phyloP scores from a whole-genome alignment of 768 basidiomycete genomes.

The Russula compacta region DNA sequence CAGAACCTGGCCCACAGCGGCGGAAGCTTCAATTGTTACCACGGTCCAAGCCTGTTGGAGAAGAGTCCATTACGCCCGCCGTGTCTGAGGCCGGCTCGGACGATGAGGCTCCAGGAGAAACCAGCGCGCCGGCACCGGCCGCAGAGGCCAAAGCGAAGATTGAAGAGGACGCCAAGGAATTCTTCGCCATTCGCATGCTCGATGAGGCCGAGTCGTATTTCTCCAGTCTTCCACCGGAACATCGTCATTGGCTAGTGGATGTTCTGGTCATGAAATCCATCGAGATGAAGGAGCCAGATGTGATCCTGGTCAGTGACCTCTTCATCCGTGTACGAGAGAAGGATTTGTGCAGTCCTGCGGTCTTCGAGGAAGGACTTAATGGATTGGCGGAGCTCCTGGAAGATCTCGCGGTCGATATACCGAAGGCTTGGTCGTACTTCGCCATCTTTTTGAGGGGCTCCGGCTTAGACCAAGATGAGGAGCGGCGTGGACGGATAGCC shows the following conservation, averaged over 20 bases:
- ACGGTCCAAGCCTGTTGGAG: conserved; percentile 59
- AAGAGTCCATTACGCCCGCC: conserved; percentile 34
- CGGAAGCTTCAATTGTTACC: conserved; percentile 69
- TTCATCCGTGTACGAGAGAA: conserved; percentile 56
- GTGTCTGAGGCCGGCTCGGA: conserved; percentile 43
- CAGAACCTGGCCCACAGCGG: conserved; percentile 47
- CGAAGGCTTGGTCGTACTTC: conserved; percentile 71
- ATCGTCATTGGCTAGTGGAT: conserved; percentile 61
- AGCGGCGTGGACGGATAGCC: conserved; percentile 45
- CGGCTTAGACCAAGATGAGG: conserved; percentile 48
- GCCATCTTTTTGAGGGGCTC: conserved; percentile 67
- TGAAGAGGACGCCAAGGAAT: conserved; percentile 75
- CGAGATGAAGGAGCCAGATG: conserved; percentile 76
- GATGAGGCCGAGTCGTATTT: conserved; percentile 88
- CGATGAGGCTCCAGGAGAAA: conserved; percentile 35
- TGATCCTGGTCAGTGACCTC: conserved; percentile 66
- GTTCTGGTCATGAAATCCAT: conserved; percentile 66
- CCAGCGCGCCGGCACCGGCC: conserved; percentile 19
- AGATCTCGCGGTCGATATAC: conserved; percentile 85
- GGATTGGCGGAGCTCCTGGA: conserved; percentile 70
- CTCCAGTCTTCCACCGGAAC: conserved; percentile 53
- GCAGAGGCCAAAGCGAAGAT: conserved; percentile 67
- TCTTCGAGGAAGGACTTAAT: conserved; percentile 69
- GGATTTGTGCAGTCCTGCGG: conserved; percentile 44
- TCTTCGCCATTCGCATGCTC: conserved; percentile 74